A percentile compares a stretch with the other conserved stretches of the same genome.
phyloP scores from a whole-genome alignment of 306 rosid species.

The Ormosia semicastrata region DNA sequence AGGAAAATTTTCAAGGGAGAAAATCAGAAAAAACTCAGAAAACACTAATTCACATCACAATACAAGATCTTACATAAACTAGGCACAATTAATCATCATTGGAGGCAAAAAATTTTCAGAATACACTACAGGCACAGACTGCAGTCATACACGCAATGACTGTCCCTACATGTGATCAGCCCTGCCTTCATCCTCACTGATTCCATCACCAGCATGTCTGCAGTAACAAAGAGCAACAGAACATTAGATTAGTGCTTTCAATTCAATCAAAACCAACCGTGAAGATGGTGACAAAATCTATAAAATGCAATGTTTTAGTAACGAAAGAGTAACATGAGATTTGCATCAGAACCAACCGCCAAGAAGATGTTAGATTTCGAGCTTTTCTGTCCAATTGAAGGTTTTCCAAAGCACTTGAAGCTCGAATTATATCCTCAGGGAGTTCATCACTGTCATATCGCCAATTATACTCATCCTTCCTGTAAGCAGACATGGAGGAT shows the following conservation, averaged over 20 bases:
- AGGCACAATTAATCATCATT: slow-evolving; percentile 32
- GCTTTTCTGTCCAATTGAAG: slow-evolving; percentile 96
- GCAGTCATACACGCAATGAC: slow-evolving; percentile 28
- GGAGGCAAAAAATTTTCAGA: slow-evolving; percentile 22
- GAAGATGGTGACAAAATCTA: background rate
- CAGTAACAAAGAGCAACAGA: background rate
- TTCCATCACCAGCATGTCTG: slow-evolving; percentile 92
- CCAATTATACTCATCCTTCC: slow-evolving; percentile 95
- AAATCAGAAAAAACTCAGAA: slow-evolving; percentile 16
- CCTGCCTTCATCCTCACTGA: slow-evolving; percentile 71
- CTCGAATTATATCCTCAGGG: slow-evolving; percentile 78
- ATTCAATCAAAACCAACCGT: background rate
- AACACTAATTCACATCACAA: slow-evolving; percentile 45
- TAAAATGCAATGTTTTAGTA: background rate
- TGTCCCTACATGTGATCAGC: slow-evolving; percentile 64
- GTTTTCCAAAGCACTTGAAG: slow-evolving; percentile 86
- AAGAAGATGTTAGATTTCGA: slow-evolving; percentile 93
- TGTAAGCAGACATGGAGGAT: slow-evolving; percentile 69
- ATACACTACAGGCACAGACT: slow-evolving; percentile 44
- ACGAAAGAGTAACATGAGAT: background rate
- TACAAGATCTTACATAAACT: slow-evolving; percentile 41
- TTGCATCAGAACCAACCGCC: slow-evolving; percentile 72
- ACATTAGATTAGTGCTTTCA: background rate
- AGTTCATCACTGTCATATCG: slow-evolving; percentile 85
- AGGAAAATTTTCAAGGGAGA: background rate